Base-by-base conservation (phyloP, 2,329 filamentous ascomycete species). In the Epichloe sibirici region DNA sequence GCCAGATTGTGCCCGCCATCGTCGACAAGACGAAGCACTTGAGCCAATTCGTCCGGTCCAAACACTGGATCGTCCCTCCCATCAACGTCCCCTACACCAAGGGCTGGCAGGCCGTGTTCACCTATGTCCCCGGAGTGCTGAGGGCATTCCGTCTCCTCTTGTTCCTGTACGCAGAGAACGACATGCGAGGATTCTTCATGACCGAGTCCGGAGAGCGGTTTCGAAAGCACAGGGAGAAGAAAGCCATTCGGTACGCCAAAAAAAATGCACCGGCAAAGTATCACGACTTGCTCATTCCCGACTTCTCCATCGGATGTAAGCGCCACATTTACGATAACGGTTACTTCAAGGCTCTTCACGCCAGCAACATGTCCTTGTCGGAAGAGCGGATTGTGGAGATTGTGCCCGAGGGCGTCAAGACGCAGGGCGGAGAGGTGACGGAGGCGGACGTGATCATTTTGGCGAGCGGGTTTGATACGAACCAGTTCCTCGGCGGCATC, bases 271-370 rank as follows among this genome's bases (percentile, higher is more conserved):
- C 82, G 0, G 66, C 74, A 48, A 76, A 81, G 63, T 85, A 84
- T 54, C 77, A 80, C 56, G 75, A 81, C 34, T 71, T 82, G 6
- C 62, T 85, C 38, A 79, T 79, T 0, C 82, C 82, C 0, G 74
- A 84, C 48, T 85, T 82, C 53, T 71, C 74, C 45, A 64, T 83
- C 13, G 80, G 81, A 1, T 85, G 81, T 66, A 85, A 84, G 66
- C 68, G 82, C n/a, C 72, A 80, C 13, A 76, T 85, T 51, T 76
- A 77, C 51, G 79, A 84, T 54, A 70, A 73, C 2, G 70, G 69
- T 1, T 85, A 83, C 69, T 71, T 81, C 21, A 58, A 69, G 13
- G 69, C 71, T 42, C 64, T 86, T 39, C 69, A 80, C 39, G 64
- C 74, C 3, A 65, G 73, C 0, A 79, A 79, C 7, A 31, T 73